Evolutionary conservation across 192 early-diverging fungal genomes (phyloP).

Genomic region (Backusella tarrabulga): DNA sequence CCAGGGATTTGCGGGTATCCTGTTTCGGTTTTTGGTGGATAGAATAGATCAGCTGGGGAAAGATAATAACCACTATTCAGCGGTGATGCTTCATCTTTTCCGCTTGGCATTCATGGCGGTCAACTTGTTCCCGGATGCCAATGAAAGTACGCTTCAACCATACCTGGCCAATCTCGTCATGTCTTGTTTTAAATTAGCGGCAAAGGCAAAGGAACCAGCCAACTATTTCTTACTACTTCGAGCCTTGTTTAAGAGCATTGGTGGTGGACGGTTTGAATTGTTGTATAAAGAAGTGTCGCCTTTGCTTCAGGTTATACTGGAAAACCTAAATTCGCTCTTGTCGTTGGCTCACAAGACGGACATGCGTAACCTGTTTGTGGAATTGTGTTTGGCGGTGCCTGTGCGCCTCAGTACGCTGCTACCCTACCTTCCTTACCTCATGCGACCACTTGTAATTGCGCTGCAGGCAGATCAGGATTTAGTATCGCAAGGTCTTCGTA

Average conservation of each 20-base stretch:
- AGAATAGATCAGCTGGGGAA: slow-evolving; percentile 73
- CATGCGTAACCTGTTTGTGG: slow-evolving; percentile 94
- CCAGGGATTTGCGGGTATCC: slow-evolving; percentile 73
- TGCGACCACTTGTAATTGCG: slow-evolving; percentile 95
- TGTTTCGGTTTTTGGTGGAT: slow-evolving; percentile 77
- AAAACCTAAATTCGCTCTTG: slow-evolving; percentile 80
- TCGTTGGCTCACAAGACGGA: slow-evolving; percentile 77
- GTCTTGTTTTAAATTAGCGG: slow-evolving; percentile 79
- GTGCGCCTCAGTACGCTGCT: slow-evolving; percentile 92
- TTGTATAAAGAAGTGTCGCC: slow-evolving; percentile 98
- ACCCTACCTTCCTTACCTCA: slow-evolving; percentile 89
- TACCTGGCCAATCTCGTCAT: slow-evolving; percentile 89
- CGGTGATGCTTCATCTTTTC: slow-evolving; percentile 86
- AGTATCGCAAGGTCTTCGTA: slow-evolving; percentile 92
- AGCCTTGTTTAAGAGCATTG: slow-evolving; percentile 92
- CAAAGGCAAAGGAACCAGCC: slow-evolving; percentile 80
- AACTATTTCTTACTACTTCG: slow-evolving; percentile 94
- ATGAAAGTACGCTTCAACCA: slow-evolving; percentile 89
- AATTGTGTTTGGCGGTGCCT: slow-evolving; percentile 95
- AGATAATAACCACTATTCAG: slow-evolving; percentile 58
- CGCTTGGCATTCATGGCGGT: slow-evolving; percentile 94
- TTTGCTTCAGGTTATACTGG: slow-evolving; percentile 86
- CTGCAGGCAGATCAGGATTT: slow-evolving; percentile 90
- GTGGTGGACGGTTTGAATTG: slow-evolving; percentile 94
- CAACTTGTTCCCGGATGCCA: slow-evolving; percentile 84